Conservation (phyloP, 371 early-diverging fungal species). For the Blastocladiella emersonii region DNA sequence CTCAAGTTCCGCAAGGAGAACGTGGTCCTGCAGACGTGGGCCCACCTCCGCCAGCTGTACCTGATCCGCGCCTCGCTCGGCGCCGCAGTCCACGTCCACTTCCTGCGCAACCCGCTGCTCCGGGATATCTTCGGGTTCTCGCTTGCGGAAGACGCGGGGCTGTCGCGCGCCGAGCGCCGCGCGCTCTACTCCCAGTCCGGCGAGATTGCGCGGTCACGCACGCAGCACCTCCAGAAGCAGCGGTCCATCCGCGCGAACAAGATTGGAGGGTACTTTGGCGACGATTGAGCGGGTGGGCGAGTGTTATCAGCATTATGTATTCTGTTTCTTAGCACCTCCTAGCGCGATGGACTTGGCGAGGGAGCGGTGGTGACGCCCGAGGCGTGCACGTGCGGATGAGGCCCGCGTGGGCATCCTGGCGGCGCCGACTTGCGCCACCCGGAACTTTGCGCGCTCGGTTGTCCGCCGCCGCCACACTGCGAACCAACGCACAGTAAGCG, state of each 20-base stretch:
- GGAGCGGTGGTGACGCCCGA: too few species aligned
- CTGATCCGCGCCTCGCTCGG: slow-evolving; percentile 23
- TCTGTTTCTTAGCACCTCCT: too few species aligned
- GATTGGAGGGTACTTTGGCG: not conserved
- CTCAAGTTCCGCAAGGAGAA: slow-evolving; percentile 25
- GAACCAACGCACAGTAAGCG: too few species aligned
- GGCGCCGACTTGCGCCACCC: too few species aligned
- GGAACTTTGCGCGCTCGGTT: too few species aligned
- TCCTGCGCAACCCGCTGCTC: slow-evolving; percentile 29
- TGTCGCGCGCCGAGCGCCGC: slow-evolving; percentile 9
- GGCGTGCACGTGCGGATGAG: too few species aligned
- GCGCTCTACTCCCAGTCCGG: slow-evolving; percentile 16
- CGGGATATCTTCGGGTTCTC: slow-evolving; percentile 28
- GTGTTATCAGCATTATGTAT: too few species aligned
- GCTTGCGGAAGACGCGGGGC: slow-evolving; percentile 8
- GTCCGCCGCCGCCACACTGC: too few species aligned
- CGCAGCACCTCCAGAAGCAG: slow-evolving; percentile 11
- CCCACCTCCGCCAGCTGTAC: slow-evolving; percentile 26
- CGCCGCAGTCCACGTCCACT: slow-evolving; percentile 29
- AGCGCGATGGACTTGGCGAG: too few species aligned
- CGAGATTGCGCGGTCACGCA: slow-evolving; percentile 19
- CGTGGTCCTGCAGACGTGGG: slow-evolving; percentile 26
- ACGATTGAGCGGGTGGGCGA: too few species aligned
- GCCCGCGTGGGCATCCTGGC: too few species aligned
- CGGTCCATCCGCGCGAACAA: slow-evolving; percentile 6